phyloP scores from a whole-genome alignment of 306 rosid species.

The Prinsepia uniflora region DNA sequence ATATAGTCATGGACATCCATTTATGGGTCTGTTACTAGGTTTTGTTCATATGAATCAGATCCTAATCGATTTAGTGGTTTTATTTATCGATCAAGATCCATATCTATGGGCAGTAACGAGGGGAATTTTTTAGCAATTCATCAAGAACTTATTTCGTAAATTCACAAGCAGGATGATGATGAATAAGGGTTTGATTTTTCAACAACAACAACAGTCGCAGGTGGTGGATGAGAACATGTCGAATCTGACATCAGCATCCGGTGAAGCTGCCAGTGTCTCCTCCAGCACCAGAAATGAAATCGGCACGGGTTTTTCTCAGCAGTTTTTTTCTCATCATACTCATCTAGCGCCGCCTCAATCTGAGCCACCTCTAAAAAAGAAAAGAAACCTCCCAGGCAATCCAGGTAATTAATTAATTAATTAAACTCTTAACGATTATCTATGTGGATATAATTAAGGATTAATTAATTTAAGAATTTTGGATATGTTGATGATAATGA shows the following conservation, averaged over 20 bases:
- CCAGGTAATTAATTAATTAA: constrained; percentile 57
- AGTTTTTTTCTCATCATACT: constrained; percentile 26
- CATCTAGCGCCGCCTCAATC: constrained; percentile 32
- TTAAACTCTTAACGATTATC: not conserved
- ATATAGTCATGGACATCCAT: not conserved
- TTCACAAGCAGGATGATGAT: constrained; percentile 33
- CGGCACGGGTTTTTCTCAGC: constrained; percentile 42
- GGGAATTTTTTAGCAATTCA: constrained; percentile 22
- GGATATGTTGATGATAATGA: not conserved
- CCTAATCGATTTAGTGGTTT: constrained; percentile 4
- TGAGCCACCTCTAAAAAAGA: constrained; percentile 55
- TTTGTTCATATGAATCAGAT: constrained; percentile 36
- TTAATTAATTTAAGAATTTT: not conserved
- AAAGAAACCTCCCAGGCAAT: constrained; percentile 95
- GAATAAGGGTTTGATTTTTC: constrained; percentile 47
- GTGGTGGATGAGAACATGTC: constrained; percentile 78
- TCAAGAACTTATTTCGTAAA: constrained; percentile 10
- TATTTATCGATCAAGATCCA: constrained; percentile 39
- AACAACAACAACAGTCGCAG: constrained; percentile 37
- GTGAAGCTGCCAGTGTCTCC: constrained; percentile 76
- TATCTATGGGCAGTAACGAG: constrained; percentile 22
- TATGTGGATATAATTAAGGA: too few species aligned
- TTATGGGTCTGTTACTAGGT: constrained; percentile 21
- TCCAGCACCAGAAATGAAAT: constrained; percentile 72
- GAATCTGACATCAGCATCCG: constrained; percentile 87